Evolutionary conservation across 2,329 filamentous ascomycete genomes (phyloP).

Genomic region (Calonectria pseudoreteaudii): DNA sequence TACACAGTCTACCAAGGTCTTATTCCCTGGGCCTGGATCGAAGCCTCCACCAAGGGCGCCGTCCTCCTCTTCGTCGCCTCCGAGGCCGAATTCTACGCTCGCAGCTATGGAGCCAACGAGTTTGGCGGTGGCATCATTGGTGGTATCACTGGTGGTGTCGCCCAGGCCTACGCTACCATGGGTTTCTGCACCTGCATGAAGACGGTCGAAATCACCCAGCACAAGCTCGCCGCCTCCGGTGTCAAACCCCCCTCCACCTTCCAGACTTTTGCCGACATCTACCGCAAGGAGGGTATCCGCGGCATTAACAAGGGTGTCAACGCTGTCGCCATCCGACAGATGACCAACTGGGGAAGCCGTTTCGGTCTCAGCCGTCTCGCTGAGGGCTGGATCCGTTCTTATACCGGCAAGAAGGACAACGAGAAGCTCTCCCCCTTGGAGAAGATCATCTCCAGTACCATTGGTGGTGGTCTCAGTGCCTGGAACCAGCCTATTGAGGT

Average conservation of each 20-base stretch:
- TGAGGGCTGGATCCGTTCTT: constrained; percentile 85
- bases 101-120: constrained; percentile 82
- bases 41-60: constrained; percentile 99
- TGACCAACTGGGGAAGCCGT: constrained; percentile 98
- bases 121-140: constrained; percentile 91
- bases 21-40: constrained; percentile 99
- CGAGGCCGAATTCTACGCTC: constrained; percentile 96
- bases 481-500: constrained; percentile 99
- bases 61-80: constrained; percentile 99
- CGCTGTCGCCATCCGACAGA: constrained; percentile 97
- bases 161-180: constrained; percentile 99
- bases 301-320: constrained; percentile 99
- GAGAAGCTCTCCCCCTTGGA: constrained; percentile 84
- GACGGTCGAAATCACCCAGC: constrained; percentile 99
- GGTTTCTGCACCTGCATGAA: constrained; percentile 99
- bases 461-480: constrained; percentile 94
- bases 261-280: constrained; percentile 96
- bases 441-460: constrained; percentile 87
- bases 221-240: constrained; percentile 88
- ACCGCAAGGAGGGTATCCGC: constrained; percentile 89
- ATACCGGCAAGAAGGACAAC: constrained; percentile 81
- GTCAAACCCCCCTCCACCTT: constrained; percentile 91
- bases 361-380: constrained; percentile 94
- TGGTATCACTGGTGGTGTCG: constrained; percentile 93
- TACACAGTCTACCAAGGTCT: constrained; percentile 98